Evolutionary conservation across 1,139 yeast genomes (phyloP).

Genomic region (Geotrichum bryndzae): DNA sequence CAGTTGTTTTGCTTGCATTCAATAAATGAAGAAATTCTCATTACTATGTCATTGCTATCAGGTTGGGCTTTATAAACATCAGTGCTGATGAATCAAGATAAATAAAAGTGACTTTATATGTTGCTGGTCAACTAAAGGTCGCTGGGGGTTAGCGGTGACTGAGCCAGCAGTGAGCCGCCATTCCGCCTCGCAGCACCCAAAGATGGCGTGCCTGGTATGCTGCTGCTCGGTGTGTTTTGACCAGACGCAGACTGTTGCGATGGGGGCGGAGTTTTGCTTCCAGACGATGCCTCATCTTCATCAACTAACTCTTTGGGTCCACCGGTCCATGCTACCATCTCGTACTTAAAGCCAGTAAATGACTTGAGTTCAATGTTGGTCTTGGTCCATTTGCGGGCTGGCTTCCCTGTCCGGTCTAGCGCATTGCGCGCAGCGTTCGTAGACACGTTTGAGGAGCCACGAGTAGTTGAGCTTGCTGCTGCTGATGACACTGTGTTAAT

Average conservation of each 20-base stretch:
- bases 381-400: conserved; percentile 49
- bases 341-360: conserved; percentile 54
- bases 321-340: conserved; percentile 43
- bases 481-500: background rate
- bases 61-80: background rate
- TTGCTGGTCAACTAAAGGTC: background rate
- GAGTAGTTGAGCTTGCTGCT: conserved; percentile 4
- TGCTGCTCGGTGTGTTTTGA: conserved; percentile 3
- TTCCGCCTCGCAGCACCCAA: background rate
- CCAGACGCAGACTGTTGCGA: conserved; percentile 6
- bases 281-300: background rate
- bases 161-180: conserved; percentile 15
- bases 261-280: background rate
- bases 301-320: conserved; percentile 12
- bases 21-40: background rate
- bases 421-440: conserved; percentile 29
- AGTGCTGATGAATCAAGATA: background rate
- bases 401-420: conserved; percentile 47
- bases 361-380: conserved; percentile 45
- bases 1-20: conserved; percentile 2
- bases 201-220: conserved; percentile 10
- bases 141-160: conserved; percentile 15
- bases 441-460: conserved; percentile 20
- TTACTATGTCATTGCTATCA: conserved; percentile 7
- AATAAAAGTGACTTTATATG: background rate